Evolutionary conservation across 305 asterid species (phyloP), one percentile per base, ranked within the genome.

Genomic region (Lippia alba): DNA sequence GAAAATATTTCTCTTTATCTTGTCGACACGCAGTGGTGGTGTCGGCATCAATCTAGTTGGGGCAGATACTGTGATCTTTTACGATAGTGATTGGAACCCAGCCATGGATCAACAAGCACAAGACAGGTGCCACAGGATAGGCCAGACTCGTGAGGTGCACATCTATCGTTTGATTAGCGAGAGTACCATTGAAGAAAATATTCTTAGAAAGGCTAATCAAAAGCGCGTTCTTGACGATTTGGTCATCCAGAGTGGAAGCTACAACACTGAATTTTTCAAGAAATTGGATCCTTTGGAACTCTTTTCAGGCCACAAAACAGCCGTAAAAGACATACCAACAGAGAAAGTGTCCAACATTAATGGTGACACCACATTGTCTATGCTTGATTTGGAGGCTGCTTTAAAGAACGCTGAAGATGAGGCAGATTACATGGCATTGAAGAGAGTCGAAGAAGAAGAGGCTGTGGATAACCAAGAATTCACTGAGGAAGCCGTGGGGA

Each of bases 31-130:
- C 40, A 95, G 98, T 75, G 99, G 99, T 69, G 99, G 98, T 73
- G 99, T 95, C 71, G 99, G 99, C 79, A 91, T 95, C 79, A 95
- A 95, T 78, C 87, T 95, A 71, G 97, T 95, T 56, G 99, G 99
- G 65, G 99, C 99, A 50, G 99, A 92, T 82, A 95, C 98, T 24
- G 99, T 92, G 18, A 95, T 95, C 71, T 95, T 92, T 80, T 95
- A 95, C 73, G 99, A 95, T 66, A 95, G 99, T 71, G 99, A 95
- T 86, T 95, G 99, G 99, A 95, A 95, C 82, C 99, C 99, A 55
- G 99, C 99, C 68, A 95, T 95, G 99, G 99, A 95, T 88, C 98
- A 92, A 76, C 99, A 95, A 73, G 99, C 99, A 66, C 99, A 95
- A 85, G 99, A 95, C 83, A 86, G 99, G 72, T 95, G 99, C 78